Percentiles rank a stretch among this genome's conserved stretches.
phyloP scores from a whole-genome alignment of 805 yeast genomes.

The Sugiyamaella boreocaroliniensis region DNA sequence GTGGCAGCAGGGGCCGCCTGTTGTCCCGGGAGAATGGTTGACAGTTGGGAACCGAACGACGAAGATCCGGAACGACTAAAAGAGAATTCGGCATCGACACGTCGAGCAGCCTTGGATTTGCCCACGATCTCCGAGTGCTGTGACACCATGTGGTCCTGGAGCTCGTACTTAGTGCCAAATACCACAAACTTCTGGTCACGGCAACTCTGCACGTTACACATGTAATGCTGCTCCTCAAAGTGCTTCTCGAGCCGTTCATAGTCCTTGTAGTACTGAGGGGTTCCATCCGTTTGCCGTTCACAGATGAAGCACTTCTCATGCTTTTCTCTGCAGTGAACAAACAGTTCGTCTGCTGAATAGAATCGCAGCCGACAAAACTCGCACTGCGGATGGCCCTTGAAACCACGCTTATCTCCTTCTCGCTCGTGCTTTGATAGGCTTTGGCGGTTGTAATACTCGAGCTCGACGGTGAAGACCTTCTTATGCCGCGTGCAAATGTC shows the following conservation, averaged over 20 bases:
- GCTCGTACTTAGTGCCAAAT: constrained; percentile 75
- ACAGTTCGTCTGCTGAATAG: constrained; percentile 83
- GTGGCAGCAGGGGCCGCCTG: constrained; percentile 5
- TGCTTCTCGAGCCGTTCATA: constrained; percentile 71
- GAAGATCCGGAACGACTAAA: background rate
- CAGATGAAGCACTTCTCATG: constrained; percentile 92
- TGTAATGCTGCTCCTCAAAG: constrained; percentile 65
- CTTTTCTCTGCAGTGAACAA: constrained; percentile 67
- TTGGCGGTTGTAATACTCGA: constrained; percentile 51
- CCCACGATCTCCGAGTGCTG: constrained; percentile 65
- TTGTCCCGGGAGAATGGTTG: constrained; percentile 42
- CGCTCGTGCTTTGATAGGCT: constrained; percentile 64
- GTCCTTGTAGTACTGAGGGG: constrained; percentile 60
- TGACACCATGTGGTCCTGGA: constrained; percentile 79
- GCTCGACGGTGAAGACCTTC: constrained; percentile 68
- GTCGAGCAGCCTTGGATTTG: constrained; percentile 28
- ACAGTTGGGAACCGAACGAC: constrained; percentile 50
- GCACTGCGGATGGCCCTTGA: constrained; percentile 86
- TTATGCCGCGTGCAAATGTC: constrained; percentile 71
- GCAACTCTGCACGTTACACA: constrained; percentile 71
- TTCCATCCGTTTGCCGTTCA: constrained; percentile 50
- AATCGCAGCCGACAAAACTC: constrained; percentile 71
- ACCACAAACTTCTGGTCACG: constrained; percentile 88
- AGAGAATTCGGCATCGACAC: constrained; percentile 14
- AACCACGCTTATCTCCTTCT: constrained; percentile 68